Evolutionary conservation across 2,329 filamentous ascomycete species (phyloP).

Genomic region (Colletotrichum sp.): DNA sequence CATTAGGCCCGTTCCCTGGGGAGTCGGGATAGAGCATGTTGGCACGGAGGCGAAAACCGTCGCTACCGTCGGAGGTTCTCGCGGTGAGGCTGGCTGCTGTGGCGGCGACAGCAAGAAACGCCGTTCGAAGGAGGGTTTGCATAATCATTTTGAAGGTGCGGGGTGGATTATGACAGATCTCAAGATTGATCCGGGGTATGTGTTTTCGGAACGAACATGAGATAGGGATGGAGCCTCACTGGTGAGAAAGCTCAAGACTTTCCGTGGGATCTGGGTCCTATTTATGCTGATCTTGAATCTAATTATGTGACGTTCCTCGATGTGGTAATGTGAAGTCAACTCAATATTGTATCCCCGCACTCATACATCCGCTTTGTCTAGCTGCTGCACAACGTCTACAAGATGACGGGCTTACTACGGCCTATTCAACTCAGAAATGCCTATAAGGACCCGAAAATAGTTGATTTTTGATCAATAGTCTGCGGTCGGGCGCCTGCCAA

Average conservation of each 20-base stretch:
- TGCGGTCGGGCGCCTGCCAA: not conserved
- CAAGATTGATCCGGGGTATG: not conserved
- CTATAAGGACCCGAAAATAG: not conserved
- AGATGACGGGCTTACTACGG: not conserved
- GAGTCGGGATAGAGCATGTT: not conserved
- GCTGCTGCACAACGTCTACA: not conserved
- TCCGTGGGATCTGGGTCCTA: fast-evolving
- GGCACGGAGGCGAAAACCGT: not conserved
- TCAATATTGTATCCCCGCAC: not conserved
- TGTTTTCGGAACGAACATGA: not conserved
- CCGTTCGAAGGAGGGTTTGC: not conserved
- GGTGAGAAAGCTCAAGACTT: fast-evolving
- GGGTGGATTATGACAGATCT: not conserved
- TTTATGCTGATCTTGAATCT: not conserved
- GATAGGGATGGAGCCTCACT: not conserved
- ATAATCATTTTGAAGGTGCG: not conserved
- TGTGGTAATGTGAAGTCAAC: not conserved
- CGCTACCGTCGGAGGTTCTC: not conserved
- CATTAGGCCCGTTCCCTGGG: not conserved
- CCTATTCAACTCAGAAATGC: not conserved
- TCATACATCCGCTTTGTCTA: not conserved
- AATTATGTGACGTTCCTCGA: not conserved
- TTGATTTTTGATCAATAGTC: not conserved
- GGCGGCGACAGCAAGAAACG: not conserved
- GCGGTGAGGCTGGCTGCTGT: not conserved